Conservation (phyloP, 2,329 filamentous ascomycete species). For the Rhexocercosporidium sp. region DNA sequence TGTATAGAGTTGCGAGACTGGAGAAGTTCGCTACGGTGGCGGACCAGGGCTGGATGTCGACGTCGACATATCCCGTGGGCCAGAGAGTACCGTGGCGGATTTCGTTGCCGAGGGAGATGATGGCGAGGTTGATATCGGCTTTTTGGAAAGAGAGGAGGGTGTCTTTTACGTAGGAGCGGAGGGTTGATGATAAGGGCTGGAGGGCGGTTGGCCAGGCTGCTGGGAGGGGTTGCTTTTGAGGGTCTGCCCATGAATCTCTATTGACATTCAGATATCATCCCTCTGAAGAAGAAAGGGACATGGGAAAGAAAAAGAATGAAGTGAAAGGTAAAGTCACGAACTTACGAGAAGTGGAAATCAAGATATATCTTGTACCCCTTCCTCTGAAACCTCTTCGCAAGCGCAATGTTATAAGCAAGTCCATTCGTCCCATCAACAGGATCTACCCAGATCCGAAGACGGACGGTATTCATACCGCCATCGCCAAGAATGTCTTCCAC, state of each 20-base stretch:
- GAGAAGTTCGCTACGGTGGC: constrained; percentile 49
- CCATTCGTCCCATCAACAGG: constrained; percentile 68
- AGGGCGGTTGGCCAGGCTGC: constrained; percentile 66
- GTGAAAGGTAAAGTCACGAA: too few species aligned
- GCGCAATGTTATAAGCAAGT: constrained; percentile 69
- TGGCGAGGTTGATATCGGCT: constrained; percentile 59
- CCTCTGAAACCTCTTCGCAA: constrained; percentile 66
- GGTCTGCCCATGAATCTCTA: constrained; percentile 74
- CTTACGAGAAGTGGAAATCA: constrained; percentile 61
- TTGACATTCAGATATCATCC: neutral
- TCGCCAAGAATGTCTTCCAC: constrained; percentile 67
- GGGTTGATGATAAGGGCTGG: constrained; percentile 59
- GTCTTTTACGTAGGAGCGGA: constrained; percentile 71
- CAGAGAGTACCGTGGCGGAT: constrained; percentile 71
- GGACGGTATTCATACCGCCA: constrained; percentile 70
- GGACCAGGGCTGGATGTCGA: constrained; percentile 43
- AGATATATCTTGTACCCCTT: constrained; percentile 63
- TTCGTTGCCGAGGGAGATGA: constrained; percentile 77
- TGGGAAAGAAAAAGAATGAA: neutral
- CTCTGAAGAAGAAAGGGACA: neutral
- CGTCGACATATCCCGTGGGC: constrained; percentile 61
- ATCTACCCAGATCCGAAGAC: constrained; percentile 75
- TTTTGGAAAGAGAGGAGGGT: constrained; percentile 65
- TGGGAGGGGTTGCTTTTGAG: constrained; percentile 65
- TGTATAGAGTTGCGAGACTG: constrained; percentile 66